Conservation (phyloP, 2,329 filamentous ascomycete genomes). For the Hymenoscyphus linearis region DNA sequence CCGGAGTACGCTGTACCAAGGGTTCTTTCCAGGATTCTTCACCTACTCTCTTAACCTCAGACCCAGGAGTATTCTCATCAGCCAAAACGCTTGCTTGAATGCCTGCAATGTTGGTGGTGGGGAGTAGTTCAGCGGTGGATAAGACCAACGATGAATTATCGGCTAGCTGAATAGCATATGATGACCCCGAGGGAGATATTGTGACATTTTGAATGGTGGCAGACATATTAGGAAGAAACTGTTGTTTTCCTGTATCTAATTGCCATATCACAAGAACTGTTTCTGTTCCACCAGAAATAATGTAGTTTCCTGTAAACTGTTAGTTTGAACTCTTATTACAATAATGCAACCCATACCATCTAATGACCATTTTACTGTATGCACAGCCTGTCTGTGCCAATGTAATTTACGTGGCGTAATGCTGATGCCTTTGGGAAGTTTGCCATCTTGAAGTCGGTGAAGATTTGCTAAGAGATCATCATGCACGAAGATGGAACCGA, state of each 20-base stretch:
- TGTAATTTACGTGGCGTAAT: slow-evolving; percentile 63
- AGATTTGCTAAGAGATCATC: slow-evolving; percentile 61
- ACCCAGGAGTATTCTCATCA: slow-evolving; percentile 45
- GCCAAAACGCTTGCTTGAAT: slow-evolving; percentile 62
- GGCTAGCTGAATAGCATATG: slow-evolving; percentile 78
- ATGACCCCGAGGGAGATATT: slow-evolving; percentile 71
- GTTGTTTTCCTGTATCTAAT: slow-evolving; percentile 75
- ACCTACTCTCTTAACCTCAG: slow-evolving; percentile 45
- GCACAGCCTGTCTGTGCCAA: slow-evolving; percentile 85
- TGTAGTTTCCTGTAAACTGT: slow-evolving; percentile 67
- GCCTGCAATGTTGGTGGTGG: slow-evolving; percentile 77
- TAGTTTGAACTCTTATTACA: slow-evolving; percentile 23
- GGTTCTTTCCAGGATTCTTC: slow-evolving; percentile 24
- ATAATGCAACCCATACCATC: slow-evolving; percentile 59
- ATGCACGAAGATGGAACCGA: slow-evolving; percentile 77
- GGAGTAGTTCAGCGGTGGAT: slow-evolving; percentile 83
- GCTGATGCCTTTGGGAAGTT: slow-evolving; percentile 25
- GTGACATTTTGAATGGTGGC: slow-evolving; percentile 79
- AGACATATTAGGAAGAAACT: slow-evolving; percentile 85
- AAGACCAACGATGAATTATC: slow-evolving; percentile 91
- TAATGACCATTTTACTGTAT: slow-evolving; percentile 81
- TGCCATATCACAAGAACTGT: slow-evolving; percentile 91
- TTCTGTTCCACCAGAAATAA: slow-evolving; percentile 89
- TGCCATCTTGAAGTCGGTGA: slow-evolving; percentile 37
- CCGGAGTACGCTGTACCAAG: slow-evolving; percentile 43